These are phyloP conservation scores for Plasmodium vivax DNA, from an alignment of 169 alveolate genomes.

Conservation along the genomic window DNA sequence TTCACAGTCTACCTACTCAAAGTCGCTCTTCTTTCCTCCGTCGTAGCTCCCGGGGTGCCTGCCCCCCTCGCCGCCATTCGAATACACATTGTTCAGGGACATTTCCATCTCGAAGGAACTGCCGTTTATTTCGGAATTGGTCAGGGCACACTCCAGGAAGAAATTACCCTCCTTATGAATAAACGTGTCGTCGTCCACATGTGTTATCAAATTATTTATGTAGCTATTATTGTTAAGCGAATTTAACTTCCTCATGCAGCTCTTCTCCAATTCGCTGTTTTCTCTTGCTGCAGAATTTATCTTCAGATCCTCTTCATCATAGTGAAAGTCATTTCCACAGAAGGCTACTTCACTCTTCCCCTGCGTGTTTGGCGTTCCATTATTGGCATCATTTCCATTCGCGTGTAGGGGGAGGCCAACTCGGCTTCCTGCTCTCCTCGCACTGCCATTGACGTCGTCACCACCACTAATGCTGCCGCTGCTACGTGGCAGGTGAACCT, in stretches of 20 bases:
- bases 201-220: conserved; percentile 64
- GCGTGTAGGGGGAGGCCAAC: neutral
- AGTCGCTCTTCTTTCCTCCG: neutral
- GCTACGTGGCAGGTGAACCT: neutral
- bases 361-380: conserved; percentile 1
- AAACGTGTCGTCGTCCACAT: conserved; percentile 71
- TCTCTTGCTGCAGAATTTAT: conserved; percentile 1
- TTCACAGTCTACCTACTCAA: neutral
- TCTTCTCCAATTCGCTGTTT: conserved; percentile 25
- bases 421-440: neutral
- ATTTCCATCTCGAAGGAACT: conserved; percentile 60
- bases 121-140: conserved; percentile 63
- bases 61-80: neutral
- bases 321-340: conserved; percentile 6
- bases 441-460: neutral
- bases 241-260: conserved; percentile 8
- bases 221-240: conserved; percentile 67
- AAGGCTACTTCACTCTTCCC: conserved; percentile 14
- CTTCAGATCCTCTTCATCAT: conserved; percentile 32
- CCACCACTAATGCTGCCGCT: neutral
- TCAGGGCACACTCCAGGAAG: conserved; percentile 50
- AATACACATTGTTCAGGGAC: conserved; percentile 29
- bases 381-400: neutral
- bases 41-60: neutral
- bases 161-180: conserved; percentile 63